Evolutionary conservation across 306 rosid genomes (phyloP), one percentile per base, ranked within the genome.

Genomic region (Prunus armeniaca): DNA sequence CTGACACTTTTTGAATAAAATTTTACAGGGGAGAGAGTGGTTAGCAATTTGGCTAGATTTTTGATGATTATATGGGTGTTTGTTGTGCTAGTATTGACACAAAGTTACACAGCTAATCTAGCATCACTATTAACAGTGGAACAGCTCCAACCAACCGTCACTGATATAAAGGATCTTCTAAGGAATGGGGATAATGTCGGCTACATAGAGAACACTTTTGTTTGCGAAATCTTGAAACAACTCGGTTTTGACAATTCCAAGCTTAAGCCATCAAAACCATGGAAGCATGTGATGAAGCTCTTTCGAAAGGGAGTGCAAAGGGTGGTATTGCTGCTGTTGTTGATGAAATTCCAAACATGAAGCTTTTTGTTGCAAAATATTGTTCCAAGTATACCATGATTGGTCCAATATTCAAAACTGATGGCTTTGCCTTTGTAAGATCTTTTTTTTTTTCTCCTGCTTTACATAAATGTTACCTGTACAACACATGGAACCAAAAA

Each of bases 51-150:
- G 72, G 80, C 85, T 14, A 84, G 93, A 79, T 81, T 88, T 67
- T 90, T 92, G 78, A 86, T 88, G 73, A 79, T 79, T 1, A n/a
- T 90, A 65, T 92, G 97, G 96, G 79, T 76, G 49, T 87, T 90
- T 72, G 88, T 90, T 82, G 88, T 87, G 75, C 78, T 87, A 46
- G 74, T 87, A 73, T 55, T 92, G 66, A 84, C 86, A 57, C 89
- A 84, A 76, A 89, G 93, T 54, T 91, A 89, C 72, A 91, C 90
- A 12, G 91, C 93, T 0, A 92, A 91, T 79, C 74, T 90, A n/a
- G 73, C 97, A 1, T 86, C 96, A 3, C 80, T 84, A 12, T 74
- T 87, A 57, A 90, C 93, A 2, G 91, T 88, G 18, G 82, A 88
- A 34, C 77, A 85, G 5, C 80, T 92, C 1, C 63, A 65, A 0